Evolutionary conservation across 148 eudicot species (phyloP), one percentile per base, ranked within the genome.

Genomic region (Rheum nobile): DNA sequence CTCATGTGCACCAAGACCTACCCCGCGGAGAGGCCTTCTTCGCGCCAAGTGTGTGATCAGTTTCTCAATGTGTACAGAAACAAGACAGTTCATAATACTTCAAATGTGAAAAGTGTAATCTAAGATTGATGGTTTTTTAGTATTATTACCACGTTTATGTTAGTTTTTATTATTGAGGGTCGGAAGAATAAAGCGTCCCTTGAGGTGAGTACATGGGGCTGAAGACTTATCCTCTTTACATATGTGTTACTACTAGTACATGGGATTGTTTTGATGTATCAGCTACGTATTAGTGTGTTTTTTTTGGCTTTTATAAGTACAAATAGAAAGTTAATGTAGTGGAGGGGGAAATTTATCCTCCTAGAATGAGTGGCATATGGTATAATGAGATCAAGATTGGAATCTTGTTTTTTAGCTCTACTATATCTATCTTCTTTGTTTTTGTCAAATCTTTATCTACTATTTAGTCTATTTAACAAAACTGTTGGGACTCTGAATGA

Each of bases 1-100:
- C 75, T 95, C 42, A 85, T 84, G 21, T 95, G 99, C 85, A 92
- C 99, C 61, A 95, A 90, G 85, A 87, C 97, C 6, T 84, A 86
- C 57, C 97, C 97, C 3, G 82, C 87, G 5, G 99, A 91, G 80
- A 88, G 99, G 82, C 96, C 97, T 54, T 77, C 92, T 0, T 85
- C 94, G 0, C 84, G 99, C 63, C 85, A 92, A 75, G 87, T 79
- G 8, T 88, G 92, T 59, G 89, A 90, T 78, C 89, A 79, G 16
- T 86, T 95, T 42, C 85, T 85, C 14, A 93, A 83, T 78, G 77
- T 88, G 8, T 77, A 72, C 47, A 88, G 86, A 28, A 90, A 83
- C 74, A 83, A 84, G 81, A 79, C 59, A 72, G 26, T 71, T 44
- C 67, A 74, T 55, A 67, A 75, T 48, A 79, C 85, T 6, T 83